Conservation (phyloP, 352 stramenopile species). For the Phytopythium cucurbitacearum region DNA sequence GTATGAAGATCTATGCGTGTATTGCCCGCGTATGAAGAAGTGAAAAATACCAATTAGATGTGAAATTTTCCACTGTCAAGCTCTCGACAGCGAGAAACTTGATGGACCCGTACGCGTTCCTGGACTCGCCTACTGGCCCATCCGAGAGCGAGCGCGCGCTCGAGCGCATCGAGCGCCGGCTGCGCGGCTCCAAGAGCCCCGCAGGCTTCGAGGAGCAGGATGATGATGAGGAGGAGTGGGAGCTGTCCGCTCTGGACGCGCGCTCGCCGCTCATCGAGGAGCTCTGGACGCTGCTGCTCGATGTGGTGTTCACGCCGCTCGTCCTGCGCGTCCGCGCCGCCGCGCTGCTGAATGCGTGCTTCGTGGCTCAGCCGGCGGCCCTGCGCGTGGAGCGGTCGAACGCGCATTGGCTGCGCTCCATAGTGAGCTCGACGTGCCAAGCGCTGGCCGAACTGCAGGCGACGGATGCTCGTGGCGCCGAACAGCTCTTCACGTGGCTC, state of each 20-base stretch:
- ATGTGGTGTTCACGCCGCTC: constrained; percentile 68
- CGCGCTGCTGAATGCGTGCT: constrained; percentile 51
- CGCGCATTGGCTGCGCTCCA: constrained; percentile 49
- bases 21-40: too few species aligned
- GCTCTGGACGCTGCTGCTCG: constrained; percentile 60
- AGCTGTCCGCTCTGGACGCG: constrained; percentile 13
- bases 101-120: constrained; percentile 6
- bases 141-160: constrained; percentile 46
- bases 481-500: constrained; percentile 57
- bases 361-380: constrained; percentile 14
- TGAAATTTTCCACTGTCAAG: too few species aligned
- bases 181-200: constrained; percentile 13
- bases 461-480: constrained; percentile 27
- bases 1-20: too few species aligned
- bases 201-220: neutral
- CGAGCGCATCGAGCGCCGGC: constrained; percentile 32
- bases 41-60: too few species aligned
- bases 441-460: constrained; percentile 54
- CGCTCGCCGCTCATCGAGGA: constrained; percentile 26
- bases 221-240: constrained; percentile 3
- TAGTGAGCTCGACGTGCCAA: constrained; percentile 72
- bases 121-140: constrained; percentile 54
- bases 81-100: too few species aligned
- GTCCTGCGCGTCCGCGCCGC: constrained; percentile 55
- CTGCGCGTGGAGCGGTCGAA: constrained; percentile 10